Conservation (phyloP, 2,329 filamentous ascomycete species). For the Aureobasidium sp. region DNA sequence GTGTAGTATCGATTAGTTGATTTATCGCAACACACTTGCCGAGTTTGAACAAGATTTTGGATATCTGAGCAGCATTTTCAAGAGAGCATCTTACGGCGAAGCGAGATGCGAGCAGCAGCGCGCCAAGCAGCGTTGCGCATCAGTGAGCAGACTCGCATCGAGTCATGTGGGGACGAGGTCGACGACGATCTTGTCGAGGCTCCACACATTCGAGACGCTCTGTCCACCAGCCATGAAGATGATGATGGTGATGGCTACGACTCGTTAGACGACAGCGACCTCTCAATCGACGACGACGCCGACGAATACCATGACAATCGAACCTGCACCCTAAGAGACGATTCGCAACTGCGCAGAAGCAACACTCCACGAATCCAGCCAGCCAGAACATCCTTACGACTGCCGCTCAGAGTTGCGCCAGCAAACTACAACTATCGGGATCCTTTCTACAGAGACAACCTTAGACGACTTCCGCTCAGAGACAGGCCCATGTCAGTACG, state of each 20-base stretch:
- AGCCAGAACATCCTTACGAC: not conserved
- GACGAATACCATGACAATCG: not conserved
- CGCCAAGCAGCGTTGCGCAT: not conserved
- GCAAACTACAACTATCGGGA: not conserved
- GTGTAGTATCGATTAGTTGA: no score
- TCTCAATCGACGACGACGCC: not conserved
- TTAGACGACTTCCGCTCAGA: not conserved
- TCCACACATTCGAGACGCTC: not conserved
- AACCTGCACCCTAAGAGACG: not conserved
- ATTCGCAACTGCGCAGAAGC: not conserved
- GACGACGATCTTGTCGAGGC: not conserved
- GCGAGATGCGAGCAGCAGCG: conserved; percentile 11
- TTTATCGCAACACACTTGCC: not conserved
- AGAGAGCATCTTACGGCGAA: not conserved
- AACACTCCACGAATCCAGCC: not conserved
- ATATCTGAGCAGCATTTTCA: not conserved
- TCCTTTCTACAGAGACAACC: not conserved
- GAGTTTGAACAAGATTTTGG: not conserved
- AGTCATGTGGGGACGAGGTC: not conserved
- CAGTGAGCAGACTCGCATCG: not conserved
- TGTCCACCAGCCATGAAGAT: not conserved
- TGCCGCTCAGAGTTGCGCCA: not conserved
- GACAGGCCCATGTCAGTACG: not conserved
- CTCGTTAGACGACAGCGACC: not conserved
- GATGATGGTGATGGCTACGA: not conserved